These are phyloP conservation scores for Melanopsichium pennsylvanicum DNA, from an alignment of 1,284 basidiomycete genomes.

Conservation along the genomic window DNA sequence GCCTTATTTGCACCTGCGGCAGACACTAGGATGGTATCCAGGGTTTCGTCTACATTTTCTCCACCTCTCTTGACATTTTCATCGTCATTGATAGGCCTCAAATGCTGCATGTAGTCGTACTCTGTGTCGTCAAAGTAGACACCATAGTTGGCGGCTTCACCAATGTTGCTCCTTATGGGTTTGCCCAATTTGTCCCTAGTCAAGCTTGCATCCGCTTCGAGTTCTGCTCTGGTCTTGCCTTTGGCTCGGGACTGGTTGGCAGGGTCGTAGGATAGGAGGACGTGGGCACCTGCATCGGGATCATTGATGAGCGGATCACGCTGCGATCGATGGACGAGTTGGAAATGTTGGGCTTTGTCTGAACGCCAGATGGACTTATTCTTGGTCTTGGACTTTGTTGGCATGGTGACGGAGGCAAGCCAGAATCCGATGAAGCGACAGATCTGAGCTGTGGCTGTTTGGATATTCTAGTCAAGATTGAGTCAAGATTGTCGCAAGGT, in stretches of 20 bases:
- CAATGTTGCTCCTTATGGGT: constrained; percentile 68
- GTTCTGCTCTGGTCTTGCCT: constrained; percentile 80
- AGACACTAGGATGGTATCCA: constrained; percentile 50
- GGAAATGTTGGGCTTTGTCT: constrained; percentile 88
- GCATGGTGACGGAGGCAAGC: constrained; percentile 39
- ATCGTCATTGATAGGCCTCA: constrained; percentile 67
- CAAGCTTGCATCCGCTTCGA: constrained; percentile 72
- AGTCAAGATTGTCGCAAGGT: too few species aligned
- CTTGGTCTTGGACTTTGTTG: constrained; percentile 49
- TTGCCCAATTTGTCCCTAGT: constrained; percentile 69
- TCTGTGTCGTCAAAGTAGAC: constrained; percentile 96
- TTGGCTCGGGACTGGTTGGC: constrained; percentile 66
- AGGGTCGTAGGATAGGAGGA: constrained; percentile 82
- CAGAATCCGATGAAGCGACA: too few species aligned
- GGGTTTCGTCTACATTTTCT: constrained; percentile 54
- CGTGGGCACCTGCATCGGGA: constrained; percentile 84
- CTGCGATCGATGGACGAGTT: constrained; percentile 95
- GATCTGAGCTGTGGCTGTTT: too few species aligned
- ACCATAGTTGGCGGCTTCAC: constrained; percentile 89
- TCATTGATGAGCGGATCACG: constrained; percentile 95
- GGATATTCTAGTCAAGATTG: too few species aligned
- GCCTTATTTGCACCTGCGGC: constrained; percentile 32
- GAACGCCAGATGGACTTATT: constrained; percentile 81
- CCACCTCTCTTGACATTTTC: constrained; percentile 57
- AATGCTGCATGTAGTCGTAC: constrained; percentile 99